phyloP scores from a whole-genome alignment of 2,329 filamentous ascomycete genomes.

The Sporothrix sp. region DNA sequence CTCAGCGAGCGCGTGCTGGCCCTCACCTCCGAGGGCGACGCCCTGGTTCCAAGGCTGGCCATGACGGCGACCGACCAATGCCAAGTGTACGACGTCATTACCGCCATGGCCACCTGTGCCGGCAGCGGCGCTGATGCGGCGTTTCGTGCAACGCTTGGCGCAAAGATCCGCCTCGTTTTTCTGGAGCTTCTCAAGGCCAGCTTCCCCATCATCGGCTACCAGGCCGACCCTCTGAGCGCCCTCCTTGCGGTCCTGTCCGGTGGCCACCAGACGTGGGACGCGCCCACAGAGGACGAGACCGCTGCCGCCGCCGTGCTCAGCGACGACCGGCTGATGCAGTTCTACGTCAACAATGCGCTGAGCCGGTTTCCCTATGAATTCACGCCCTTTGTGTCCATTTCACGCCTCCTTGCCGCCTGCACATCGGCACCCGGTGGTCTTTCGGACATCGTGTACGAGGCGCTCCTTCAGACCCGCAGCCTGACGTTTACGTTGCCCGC shows the following conservation, averaged over 20 bases:
- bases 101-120: conserved; percentile 38
- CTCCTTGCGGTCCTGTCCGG: conserved; percentile 55
- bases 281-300: conserved; percentile 31
- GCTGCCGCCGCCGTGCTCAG: conserved; percentile 36
- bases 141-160: conserved; percentile 47
- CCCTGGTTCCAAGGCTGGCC: conserved; percentile 42
- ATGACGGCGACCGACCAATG: conserved; percentile 39
- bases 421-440: conserved; percentile 28
- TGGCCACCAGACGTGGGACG: conserved; percentile 45
- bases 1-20: conserved; percentile 40
- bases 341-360: conserved; percentile 57
- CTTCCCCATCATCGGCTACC: conserved; percentile 60
- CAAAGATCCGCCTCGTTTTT: conserved; percentile 53
- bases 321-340: conserved; percentile 47
- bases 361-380: conserved; percentile 81
- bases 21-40: conserved; percentile 33
- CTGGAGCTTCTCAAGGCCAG: conserved; percentile 62
- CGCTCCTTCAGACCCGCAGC: conserved; percentile 58
- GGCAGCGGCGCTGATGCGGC: conserved; percentile 37
- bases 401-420: conserved; percentile 49
- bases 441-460: conserved; percentile 43
- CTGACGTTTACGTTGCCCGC: conserved; percentile 70
- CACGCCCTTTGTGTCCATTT: conserved; percentile 64
- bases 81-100: conserved; percentile 44
- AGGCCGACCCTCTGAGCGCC: conserved; percentile 57